These are phyloP conservation scores for Nicotiana undulata DNA, from an alignment of 257 asterid species.

Conservation along the genomic window DNA sequence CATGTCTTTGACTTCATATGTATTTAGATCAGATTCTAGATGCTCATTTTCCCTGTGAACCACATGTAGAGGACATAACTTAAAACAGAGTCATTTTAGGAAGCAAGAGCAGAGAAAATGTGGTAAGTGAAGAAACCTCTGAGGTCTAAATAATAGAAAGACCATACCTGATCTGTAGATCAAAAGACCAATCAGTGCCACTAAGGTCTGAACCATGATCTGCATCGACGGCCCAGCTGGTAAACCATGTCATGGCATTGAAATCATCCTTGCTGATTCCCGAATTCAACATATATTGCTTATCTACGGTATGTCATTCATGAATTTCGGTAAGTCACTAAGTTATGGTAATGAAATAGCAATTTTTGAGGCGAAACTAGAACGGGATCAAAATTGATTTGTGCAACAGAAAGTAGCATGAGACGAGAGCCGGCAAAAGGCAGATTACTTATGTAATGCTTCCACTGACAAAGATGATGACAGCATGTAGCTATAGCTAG, in stretches of 20 bases:
- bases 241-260: constrained; percentile 83
- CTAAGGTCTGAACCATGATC: constrained; percentile 61
- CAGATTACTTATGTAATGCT: constrained; percentile 57
- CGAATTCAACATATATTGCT: constrained; percentile 46
- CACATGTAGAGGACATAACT: not conserved
- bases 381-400: not conserved
- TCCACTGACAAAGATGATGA: constrained; percentile 99
- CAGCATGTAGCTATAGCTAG: constrained; percentile 91
- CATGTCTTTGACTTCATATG: constrained; percentile 44
- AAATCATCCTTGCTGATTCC: constrained; percentile 75
- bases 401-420: not conserved
- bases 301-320: constrained; percentile 37
- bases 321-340: not conserved
- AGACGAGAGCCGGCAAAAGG: not conserved
- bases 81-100: not conserved
- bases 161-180: constrained; percentile 33
- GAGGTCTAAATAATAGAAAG: not conserved
- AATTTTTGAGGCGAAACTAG: not conserved
- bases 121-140: not conserved
- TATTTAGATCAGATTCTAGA: constrained; percentile 13
- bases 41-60: not conserved
- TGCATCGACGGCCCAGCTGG: constrained; percentile 99
- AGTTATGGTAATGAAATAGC: not conserved
- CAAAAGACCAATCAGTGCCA: constrained; percentile 28
- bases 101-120: not conserved